phyloP scores from a whole-genome alignment of 2,329 filamentous ascomycete genomes.

The Colletotrichum endophyticum region DNA sequence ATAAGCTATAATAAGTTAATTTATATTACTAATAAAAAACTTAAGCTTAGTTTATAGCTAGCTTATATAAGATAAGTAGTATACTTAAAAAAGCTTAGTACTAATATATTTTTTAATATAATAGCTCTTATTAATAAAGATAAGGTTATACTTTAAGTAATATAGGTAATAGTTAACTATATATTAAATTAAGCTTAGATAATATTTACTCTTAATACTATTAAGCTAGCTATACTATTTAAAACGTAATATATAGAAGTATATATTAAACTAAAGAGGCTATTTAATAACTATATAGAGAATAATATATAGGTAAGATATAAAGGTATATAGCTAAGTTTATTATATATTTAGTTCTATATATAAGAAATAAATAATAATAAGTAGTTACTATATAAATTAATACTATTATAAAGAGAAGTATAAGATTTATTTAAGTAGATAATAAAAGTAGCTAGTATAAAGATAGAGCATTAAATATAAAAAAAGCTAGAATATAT shows the following conservation, averaged over 20 bases:
- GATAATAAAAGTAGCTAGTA: neutral
- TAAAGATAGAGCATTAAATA: rapidly evolving
- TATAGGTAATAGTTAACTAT: neutral
- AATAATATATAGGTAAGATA: neutral
- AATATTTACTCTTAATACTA: neutral
- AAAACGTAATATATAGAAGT: no score
- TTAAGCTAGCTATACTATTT: neutral
- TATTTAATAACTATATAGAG: neutral
- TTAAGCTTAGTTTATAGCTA: no score
- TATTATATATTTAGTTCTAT: neutral
- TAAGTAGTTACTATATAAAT: neutral
- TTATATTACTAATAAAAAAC: no score
- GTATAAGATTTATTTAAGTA: neutral
- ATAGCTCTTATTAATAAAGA: no score
- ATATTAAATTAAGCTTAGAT: no score
- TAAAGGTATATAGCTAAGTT: neutral
- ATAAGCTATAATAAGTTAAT: no score
- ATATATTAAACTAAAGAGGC: neutral
- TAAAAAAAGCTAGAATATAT: no score
- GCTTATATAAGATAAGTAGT: no score
- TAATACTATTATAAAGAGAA: neutral
- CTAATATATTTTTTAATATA: no score
- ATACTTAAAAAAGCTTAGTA: no score
- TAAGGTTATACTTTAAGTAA: no score
- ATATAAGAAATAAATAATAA: neutral